These are phyloP conservation scores for Corymbia calophylla DNA, from an alignment of 441 rosid genomes.

Conservation along the genomic window DNA sequence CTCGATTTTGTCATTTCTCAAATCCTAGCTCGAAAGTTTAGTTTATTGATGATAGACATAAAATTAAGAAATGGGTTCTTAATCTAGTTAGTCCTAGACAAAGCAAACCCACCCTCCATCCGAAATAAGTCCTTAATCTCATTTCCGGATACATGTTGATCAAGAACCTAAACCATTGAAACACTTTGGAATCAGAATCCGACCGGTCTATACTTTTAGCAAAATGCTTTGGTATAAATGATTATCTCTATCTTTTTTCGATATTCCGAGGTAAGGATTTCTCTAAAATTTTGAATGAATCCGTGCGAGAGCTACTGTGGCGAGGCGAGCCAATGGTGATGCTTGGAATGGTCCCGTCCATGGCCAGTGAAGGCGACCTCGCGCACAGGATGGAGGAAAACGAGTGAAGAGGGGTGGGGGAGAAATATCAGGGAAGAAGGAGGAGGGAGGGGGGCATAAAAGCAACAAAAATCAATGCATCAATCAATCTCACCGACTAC, in stretches of 20 bases:
- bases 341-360: neutral
- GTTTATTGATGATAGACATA: no score
- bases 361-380: neutral
- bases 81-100: neutral
- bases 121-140: neutral
- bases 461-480: slow-evolving; percentile 2
- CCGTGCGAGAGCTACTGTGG: neutral
- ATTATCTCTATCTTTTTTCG: neutral
- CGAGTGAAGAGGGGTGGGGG: no score
- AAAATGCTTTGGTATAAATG: neutral
- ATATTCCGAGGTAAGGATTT: neutral
- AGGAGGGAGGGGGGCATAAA: neutral
- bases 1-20: neutral
- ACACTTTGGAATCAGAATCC: neutral
- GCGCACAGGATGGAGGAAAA: slow-evolving; percentile 9
- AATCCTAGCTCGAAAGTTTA: neutral
- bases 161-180: neutral
- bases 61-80: neutral
- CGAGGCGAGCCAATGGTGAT: neutral
- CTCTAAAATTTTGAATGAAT: neutral
- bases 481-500: slow-evolving; percentile 29
- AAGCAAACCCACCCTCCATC: neutral
- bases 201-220: neutral
- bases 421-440: neutral
- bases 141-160: no score